Base-by-base conservation (phyloP, 345 rosid genomes). In the Eucalyptus victrix region DNA sequence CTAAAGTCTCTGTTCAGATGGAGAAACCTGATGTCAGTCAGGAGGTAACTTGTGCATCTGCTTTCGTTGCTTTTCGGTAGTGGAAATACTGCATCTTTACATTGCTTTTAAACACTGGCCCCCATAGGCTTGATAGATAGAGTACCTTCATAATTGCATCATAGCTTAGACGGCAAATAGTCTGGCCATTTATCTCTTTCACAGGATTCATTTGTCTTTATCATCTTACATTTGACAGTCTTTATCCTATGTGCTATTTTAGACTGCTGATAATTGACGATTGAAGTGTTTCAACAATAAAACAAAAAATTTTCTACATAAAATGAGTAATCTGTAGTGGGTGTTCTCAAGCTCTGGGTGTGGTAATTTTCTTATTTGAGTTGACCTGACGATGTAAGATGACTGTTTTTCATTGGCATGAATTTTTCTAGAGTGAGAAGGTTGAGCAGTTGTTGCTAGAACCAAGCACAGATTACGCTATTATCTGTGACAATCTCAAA, bases 11-110 rank as follows among this genome's bases (percentile, higher is more conserved):
- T 87, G 91, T 94, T 87, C 91, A 95, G 88, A 91, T 97, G 94
- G 99, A 97, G n/a, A 95, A 96, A 91, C 92, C 94, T 76, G 99
- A 97, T 92, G 97, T 97, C 87, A 51, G 62, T 72, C 95, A 95
- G 88, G 99, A 97, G 99, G 99, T 97, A 94, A 90, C 42, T 40
- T 28, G 9, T 56, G 88, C 49, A 53, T 86, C 87, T 92, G 56
- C 80, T 76, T 81, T 18, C 12, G 81, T 72, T 72, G 81, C 81
- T 51, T 76, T 87, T 49, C 65, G 28, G 21, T n/a, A 56, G 28
- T 86, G 45, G 44, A 50, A 32, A 49, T 49, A 50, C 10, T 37
- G 60, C 60, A 86, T 86, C 21, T n/a, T 40, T 2, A 51, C 28
- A 32, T 19, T 86, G 62, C 81, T 72, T 72, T 37, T 21, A 19